Evolutionary conservation across 164 flowering plant species (phyloP), one percentile per base, ranked within the genome.

Genomic region (Dillenia suffruticosa): DNA sequence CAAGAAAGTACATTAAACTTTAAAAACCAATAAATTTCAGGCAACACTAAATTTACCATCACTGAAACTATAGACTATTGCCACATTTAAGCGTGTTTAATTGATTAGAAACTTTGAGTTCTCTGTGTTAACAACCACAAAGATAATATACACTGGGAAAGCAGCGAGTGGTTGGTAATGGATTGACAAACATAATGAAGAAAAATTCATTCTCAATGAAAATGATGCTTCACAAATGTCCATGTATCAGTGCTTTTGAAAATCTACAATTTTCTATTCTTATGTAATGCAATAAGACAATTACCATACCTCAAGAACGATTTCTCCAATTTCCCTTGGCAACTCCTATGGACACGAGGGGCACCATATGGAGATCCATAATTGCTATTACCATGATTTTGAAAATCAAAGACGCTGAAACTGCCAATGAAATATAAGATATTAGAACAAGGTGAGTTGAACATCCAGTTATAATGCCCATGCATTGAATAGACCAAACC

Each of bases 271-370:
- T 32, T 44, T 44, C 26, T 9, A 13, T 44, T 45, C 22, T 13
- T 32, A 9, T 2, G 46, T 47, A 40, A 48, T 26, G 49, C 48
- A 22, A 5, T 4, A 32, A 26, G 15, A 12, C 14, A 46, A 45
- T 12, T 54, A 49, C 51, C 67, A 68, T 82, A 87, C 99, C 99
- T 90, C 73, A 92, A 76, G 68, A 95, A 87, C 45, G 99, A 95
- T 72, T 95, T 95, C 77, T 95, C 99, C 94, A 95, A 77, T 80
- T 95, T 95, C 64, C 99, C 99, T 53, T 95, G 99, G 63, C 94
- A 92, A 65, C 99, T 95, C 75, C 94, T 84, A 61, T 71, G 78
- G 9, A 48, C 8, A 9, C 74, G 82, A 22, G 79, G 56, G 46
- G 84, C 75, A 72, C 81, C 72, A 46, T 56, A 51, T 57, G 97